These are phyloP conservation scores for Casuarina glauca DNA, from an alignment of 306 rosid species.

Conservation along the genomic window DNA sequence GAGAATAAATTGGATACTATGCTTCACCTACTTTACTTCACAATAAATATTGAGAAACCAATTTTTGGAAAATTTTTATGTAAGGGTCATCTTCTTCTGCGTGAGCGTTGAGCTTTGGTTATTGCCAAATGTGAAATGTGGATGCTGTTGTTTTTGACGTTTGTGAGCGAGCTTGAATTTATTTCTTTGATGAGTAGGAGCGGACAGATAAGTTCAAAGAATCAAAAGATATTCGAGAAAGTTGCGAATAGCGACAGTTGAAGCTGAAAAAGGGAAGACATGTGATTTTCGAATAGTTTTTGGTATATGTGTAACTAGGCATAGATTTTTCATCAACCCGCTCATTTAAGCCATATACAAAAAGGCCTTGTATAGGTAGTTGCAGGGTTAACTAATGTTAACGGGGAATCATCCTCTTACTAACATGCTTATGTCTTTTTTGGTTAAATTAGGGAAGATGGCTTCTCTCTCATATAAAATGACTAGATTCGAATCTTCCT, in stretches of 20 bases:
- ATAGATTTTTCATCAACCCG: background rate
- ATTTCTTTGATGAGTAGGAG: background rate
- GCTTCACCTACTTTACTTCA: background rate
- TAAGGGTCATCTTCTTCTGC: no score
- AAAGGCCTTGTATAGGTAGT: background rate
- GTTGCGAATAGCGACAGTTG: background rate
- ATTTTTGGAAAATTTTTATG: no score
- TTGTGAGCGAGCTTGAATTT: background rate
- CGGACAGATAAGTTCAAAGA: background rate
- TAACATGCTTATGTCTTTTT: slow-evolving; percentile 18
- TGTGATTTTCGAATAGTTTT: background rate
- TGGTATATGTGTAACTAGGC: background rate
- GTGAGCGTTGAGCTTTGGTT: background rate
- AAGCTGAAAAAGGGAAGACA: background rate
- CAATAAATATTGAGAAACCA: no score
- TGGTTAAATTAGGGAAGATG: slow-evolving; percentile 57
- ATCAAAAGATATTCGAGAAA: background rate
- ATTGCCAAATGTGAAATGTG: background rate
- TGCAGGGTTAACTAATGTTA: background rate
- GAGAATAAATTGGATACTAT: background rate
- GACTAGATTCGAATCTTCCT: slow-evolving; percentile 38
- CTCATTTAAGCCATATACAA: background rate
- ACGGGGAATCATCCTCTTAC: slow-evolving; percentile 11
- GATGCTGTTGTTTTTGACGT: background rate
- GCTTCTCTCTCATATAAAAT: slow-evolving; percentile 40